Evolutionary conservation across 306 rosid genomes (phyloP).

Genomic region (Corylus avellana): DNA sequence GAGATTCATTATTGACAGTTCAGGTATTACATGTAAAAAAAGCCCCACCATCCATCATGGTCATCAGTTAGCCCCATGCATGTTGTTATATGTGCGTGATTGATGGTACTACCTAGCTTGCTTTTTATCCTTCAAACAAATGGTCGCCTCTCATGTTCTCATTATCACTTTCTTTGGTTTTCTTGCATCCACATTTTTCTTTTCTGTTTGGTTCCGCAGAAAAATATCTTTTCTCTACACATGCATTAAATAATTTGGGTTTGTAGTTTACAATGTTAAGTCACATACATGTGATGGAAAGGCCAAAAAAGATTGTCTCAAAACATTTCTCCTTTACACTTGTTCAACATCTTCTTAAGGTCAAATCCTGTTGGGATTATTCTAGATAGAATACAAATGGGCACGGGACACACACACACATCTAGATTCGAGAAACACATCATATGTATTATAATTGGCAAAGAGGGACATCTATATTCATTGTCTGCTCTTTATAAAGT

Average conservation of each 20-base stretch:
- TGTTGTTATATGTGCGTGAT: constrained; percentile 19
- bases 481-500: too few relatives aligned
- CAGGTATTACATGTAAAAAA: constrained; percentile 34
- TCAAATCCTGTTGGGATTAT: constrained; percentile 11
- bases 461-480: too few relatives aligned
- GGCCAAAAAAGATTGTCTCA: constrained; percentile 20
- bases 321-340: neutral
- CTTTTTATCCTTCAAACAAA: constrained; percentile 23
- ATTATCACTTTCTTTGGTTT: constrained; percentile 39
- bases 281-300: constrained; percentile 4
- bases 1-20: constrained; percentile 34
- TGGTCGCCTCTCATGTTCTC: constrained; percentile 48
- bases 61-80: constrained; percentile 40
- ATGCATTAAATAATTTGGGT: constrained; percentile 3
- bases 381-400: too few relatives aligned
- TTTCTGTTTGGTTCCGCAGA: constrained; percentile 36
- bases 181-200: constrained; percentile 37
- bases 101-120: constrained; percentile 28
- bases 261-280: constrained; percentile 21
- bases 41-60: constrained; percentile 44
- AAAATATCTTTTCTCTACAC: constrained; percentile 15
- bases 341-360: neutral
- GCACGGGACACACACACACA: too few relatives aligned
- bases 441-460: too few relatives aligned
- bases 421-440: too few relatives aligned